Percentiles rank a stretch among this genome's conserved stretches.
phyloP scores from a whole-genome alignment of 1,284 basidiomycete genomes.

The Abortiporus biennis region DNA sequence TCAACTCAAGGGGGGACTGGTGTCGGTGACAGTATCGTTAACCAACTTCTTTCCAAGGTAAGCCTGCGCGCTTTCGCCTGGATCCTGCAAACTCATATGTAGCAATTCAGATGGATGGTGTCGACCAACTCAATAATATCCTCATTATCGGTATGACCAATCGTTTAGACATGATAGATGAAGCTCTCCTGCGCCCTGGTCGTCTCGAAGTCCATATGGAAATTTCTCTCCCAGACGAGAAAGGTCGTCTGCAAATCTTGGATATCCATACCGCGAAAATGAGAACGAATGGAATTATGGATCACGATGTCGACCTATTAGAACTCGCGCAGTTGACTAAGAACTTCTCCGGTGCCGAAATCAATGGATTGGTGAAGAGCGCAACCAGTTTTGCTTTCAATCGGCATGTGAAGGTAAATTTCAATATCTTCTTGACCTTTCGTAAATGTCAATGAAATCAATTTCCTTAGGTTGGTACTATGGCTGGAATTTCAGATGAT shows the following conservation, averaged over 20 bases:
- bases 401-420: conserved; percentile 81
- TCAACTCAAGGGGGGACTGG: conserved; percentile 89
- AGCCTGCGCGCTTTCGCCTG: conserved; percentile 12
- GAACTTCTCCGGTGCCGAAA: conserved; percentile 98
- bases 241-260: conserved; percentile 90
- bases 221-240: conserved; percentile 94
- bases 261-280: conserved; percentile 96
- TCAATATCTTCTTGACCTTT: background rate
- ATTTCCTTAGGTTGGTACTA: conserved; percentile 72
- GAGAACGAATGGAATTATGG: conserved; percentile 90
- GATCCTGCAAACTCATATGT: conserved; percentile 2
- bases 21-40: conserved; percentile 97
- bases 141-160: conserved; percentile 99
- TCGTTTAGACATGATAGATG: conserved; percentile 98
- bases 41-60: conserved; percentile 96
- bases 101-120: conserved; percentile 86
- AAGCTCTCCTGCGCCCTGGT: conserved; percentile 94
- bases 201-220: conserved; percentile 99
- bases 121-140: conserved; percentile 98
- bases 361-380: conserved; percentile 94
- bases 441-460: background rate
- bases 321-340: conserved; percentile 88
- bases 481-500: conserved; percentile 95
- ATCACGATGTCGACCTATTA: conserved; percentile 75
- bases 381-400: conserved; percentile 98